phyloP scores from a whole-genome alignment of 2,329 filamentous ascomycete species.

The Spiromastix sp. region DNA sequence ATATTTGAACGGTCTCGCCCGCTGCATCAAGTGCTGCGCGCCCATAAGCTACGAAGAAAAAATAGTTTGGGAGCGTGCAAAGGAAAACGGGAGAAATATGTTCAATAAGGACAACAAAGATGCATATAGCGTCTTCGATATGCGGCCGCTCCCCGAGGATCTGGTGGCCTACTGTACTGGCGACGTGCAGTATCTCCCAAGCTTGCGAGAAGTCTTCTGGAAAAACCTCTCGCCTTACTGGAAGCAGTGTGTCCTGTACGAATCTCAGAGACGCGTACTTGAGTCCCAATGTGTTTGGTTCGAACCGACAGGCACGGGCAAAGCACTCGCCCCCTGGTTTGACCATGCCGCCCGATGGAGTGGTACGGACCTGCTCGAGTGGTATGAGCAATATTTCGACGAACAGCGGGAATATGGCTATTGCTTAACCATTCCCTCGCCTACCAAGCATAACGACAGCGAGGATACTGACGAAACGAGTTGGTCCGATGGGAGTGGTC shows the following conservation, averaged over 20 bases:
- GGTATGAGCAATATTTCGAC: too few species aligned
- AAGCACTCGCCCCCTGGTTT: constrained; percentile 8
- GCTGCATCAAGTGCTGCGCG: constrained; percentile 28
- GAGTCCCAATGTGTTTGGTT: constrained; percentile 12
- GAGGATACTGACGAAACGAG: too few species aligned
- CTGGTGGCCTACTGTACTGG: constrained; percentile 37
- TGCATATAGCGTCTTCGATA: constrained; percentile 37
- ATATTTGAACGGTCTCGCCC: constrained; percentile 27
- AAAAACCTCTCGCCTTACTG: constrained; percentile 1
- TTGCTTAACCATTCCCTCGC: too few species aligned
- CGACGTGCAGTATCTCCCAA: constrained; percentile 35
- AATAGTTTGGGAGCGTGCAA: constrained; percentile 11
- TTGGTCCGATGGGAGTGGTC: too few species aligned
- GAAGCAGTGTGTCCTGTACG: constrained; percentile 10
- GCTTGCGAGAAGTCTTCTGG: constrained; percentile 13
- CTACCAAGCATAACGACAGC: too few species aligned
- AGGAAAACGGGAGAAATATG: constrained; percentile 21
- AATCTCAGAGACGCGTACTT: constrained; percentile 11
- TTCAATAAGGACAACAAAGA: constrained; percentile 37
- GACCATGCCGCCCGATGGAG: too few species aligned
- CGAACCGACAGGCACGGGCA: constrained; percentile 8
- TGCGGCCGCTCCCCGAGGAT: constrained; percentile 32
- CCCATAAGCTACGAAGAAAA: constrained; percentile 9
- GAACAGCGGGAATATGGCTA: too few species aligned
- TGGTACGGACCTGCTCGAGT: too few species aligned